These are phyloP conservation scores for Lathyrus aphaca DNA, from an alignment of 306 rosid genomes.

Conservation along the genomic window DNA sequence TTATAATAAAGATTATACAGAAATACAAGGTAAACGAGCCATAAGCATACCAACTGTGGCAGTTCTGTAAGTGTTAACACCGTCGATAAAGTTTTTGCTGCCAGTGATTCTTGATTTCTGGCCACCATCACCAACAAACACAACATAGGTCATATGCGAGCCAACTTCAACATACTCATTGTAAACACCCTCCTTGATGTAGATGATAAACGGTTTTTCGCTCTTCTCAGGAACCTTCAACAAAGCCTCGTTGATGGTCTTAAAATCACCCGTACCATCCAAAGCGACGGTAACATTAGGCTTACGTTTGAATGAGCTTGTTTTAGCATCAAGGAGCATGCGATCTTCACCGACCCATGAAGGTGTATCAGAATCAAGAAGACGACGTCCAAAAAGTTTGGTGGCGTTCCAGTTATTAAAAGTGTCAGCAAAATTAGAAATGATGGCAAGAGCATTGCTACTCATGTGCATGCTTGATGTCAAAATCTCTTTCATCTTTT, in stretches of 20 bases:
- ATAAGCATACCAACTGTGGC: constrained; percentile 56
- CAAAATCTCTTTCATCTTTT: constrained; percentile 54
- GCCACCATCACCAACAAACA: constrained; percentile 65
- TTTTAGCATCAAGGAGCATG: background rate
- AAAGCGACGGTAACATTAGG: constrained; percentile 57
- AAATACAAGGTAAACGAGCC: no score
- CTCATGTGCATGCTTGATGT: constrained; percentile 51
- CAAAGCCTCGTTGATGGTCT: constrained; percentile 55
- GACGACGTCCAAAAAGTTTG: constrained; percentile 26
- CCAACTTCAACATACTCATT: constrained; percentile 45
- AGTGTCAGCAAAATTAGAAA: constrained; percentile 42
- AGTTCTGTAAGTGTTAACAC: constrained; percentile 52
- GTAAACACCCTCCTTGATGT: constrained; percentile 64
- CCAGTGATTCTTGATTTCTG: constrained; percentile 46
- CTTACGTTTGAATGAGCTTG: background rate
- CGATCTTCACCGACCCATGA: constrained; percentile 25
- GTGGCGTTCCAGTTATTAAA: constrained; percentile 34
- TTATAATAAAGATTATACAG: no score
- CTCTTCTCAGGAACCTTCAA: constrained; percentile 37
- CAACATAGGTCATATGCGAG: constrained; percentile 42
- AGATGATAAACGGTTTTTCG: constrained; percentile 49
- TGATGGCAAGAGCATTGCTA: constrained; percentile 66
- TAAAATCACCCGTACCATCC: constrained; percentile 62
- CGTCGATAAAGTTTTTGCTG: constrained; percentile 54
- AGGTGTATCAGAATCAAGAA: constrained; percentile 23